A percentile compares a stretch with the other conserved stretches of the same genome.
phyloP scores from a whole-genome alignment of 2,329 filamentous ascomycete genomes.

The Phialophora tarda region DNA sequence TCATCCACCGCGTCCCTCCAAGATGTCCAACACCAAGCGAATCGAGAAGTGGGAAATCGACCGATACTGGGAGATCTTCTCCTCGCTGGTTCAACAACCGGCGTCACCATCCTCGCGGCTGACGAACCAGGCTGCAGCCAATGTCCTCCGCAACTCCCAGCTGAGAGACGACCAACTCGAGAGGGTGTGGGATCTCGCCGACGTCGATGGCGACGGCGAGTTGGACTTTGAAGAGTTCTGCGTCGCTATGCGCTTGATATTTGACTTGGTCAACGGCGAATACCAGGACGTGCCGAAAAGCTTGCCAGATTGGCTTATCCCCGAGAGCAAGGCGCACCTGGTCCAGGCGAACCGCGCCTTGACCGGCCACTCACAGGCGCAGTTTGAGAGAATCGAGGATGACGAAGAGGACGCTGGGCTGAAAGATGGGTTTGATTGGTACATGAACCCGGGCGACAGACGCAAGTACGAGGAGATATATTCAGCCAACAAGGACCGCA shows the following conservation, averaged over 20 bases:
- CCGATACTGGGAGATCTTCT: constrained; percentile 81
- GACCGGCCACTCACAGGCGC: constrained; percentile 68
- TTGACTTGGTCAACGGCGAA: constrained; percentile 95
- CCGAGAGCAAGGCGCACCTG: constrained; percentile 90
- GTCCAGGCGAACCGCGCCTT: constrained; percentile 83
- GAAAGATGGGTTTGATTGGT: constrained; percentile 99
- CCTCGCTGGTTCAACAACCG: constrained; percentile 57
- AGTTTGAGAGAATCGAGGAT: constrained; percentile 78
- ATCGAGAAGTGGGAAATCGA: constrained; percentile 77
- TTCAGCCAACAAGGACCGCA: constrained; percentile 83
- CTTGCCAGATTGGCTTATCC: constrained; percentile 94
- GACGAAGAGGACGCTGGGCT: constrained; percentile 81
- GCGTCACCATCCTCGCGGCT: constrained; percentile 59
- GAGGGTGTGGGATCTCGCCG: constrained; percentile 93
- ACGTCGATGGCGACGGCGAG: constrained; percentile 96
- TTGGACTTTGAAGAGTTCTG: constrained; percentile 99
- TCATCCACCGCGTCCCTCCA: not conserved
- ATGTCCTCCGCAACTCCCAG: constrained; percentile 74
- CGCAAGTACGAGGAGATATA: constrained; percentile 97
- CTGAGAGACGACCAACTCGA: constrained; percentile 85
- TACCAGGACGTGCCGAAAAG: constrained; percentile 83
- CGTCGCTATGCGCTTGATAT: constrained; percentile 97
- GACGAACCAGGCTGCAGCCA: constrained; percentile 71
- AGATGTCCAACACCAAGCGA: constrained; percentile 33
- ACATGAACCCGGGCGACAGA: constrained; percentile 93